These are phyloP conservation scores for Fonsecaea pugnacius DNA, from an alignment of 2,329 filamentous ascomycete genomes.

Conservation along the genomic window DNA sequence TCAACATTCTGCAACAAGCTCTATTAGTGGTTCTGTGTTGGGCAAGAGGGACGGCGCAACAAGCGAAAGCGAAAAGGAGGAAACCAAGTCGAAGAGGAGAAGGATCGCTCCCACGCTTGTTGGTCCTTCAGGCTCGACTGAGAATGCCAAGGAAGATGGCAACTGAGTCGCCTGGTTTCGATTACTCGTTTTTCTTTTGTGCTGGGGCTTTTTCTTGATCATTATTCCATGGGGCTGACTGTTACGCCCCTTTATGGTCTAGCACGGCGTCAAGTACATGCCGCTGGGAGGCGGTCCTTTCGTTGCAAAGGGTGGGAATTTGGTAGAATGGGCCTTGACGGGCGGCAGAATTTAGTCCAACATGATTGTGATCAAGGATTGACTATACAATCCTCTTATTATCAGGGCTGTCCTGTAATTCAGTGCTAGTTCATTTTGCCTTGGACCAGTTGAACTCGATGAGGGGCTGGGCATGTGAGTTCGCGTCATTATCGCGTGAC, in stretches of 20 bases:
- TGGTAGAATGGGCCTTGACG: conserved; percentile 4
- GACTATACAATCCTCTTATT: not conserved
- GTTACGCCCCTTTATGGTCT: conserved; percentile 11
- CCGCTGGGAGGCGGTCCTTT: not conserved
- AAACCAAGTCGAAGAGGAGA: conserved; percentile 40
- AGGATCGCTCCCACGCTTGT: conserved; percentile 42
- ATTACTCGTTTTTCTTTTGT: conserved; percentile 1
- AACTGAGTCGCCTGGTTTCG: not conserved
- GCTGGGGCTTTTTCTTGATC: not conserved
- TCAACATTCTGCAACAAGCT: conserved; percentile 59
- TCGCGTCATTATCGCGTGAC: conserved; percentile 19
- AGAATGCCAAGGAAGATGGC: conserved; percentile 21
- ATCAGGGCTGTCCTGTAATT: not conserved
- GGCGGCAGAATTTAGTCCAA: conserved; percentile 1
- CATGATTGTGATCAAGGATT: not conserved
- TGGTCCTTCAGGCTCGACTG: conserved; percentile 27
- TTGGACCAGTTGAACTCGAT: not conserved
- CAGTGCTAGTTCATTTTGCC: not conserved
- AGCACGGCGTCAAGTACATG: conserved; percentile 29
- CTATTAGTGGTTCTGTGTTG: conserved; percentile 59
- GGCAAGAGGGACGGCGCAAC: conserved; percentile 55
- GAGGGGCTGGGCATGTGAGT: conserved; percentile 18
- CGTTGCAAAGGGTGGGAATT: conserved; percentile 1
- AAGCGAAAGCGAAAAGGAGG: conserved; percentile 51
- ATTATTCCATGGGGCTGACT: not conserved